These are phyloP conservation scores for Durusdinium trenchii DNA, from an alignment of 73 alveolate genomes.

Conservation along the genomic window DNA sequence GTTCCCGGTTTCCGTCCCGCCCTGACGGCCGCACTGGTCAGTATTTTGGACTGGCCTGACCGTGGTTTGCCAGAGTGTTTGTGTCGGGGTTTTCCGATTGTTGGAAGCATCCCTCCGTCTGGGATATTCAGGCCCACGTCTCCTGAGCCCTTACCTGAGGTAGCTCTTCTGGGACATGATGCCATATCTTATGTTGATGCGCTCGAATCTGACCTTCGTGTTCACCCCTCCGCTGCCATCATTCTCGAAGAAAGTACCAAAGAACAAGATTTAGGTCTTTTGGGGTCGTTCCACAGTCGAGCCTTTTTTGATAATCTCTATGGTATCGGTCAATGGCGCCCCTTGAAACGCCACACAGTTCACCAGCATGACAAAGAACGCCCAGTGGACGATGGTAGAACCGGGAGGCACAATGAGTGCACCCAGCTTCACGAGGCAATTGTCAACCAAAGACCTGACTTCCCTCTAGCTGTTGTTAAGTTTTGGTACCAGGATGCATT, in stretches of 20 bases:
- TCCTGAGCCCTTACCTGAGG: not conserved
- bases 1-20: conserved; percentile 32
- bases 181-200: not conserved
- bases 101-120: not conserved
- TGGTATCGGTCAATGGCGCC: conserved; percentile 39
- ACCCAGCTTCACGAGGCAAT: not conserved
- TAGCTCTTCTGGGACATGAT: not conserved
- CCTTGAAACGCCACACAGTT: conserved; percentile 23
- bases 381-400: conserved; percentile 30
- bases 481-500: not conserved
- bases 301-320: not conserved
- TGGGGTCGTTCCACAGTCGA: conserved; percentile 3
- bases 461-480: not conserved
- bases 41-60: conserved; percentile 13
- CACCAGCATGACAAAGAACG: conserved; percentile 53
- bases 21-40: not conserved
- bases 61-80: conserved; percentile 12
- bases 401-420: conserved; percentile 44
- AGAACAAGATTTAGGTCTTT: conserved; percentile 12
- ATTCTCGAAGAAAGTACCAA: conserved; percentile 10
- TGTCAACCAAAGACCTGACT: conserved; percentile 42
- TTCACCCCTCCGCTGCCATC: not conserved
- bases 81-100: not conserved
- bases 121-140: not conserved
- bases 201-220: not conserved